Base-by-base conservation (phyloP, 2,329 filamentous ascomycete genomes). In the Ophiostoma australiae region DNA sequence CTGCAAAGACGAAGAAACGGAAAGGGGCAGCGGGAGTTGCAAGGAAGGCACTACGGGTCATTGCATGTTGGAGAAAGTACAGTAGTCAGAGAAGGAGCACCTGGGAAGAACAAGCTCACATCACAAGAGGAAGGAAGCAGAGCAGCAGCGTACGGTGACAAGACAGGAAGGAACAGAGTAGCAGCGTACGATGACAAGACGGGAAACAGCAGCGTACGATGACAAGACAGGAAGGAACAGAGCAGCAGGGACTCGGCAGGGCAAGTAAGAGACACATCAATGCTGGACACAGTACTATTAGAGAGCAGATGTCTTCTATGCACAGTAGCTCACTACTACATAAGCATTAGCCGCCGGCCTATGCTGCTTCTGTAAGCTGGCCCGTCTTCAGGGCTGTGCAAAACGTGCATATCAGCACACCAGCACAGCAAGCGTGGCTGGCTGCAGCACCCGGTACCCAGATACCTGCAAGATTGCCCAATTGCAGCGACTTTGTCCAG, bases 331-430 rank as follows among this genome's bases (percentile, higher is more conserved):
- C 27, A 31, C 27, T 31, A 31, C 3, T 31, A 31, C 27, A 48
- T 39, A 8, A 39, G 37, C 11, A 58, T 63, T 63, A 63, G 58
- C 58, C 58, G 58, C 58, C 58, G 23, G 52, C 52, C 31, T 58
- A 39, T n/a, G 44, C 20, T 20, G 44, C 37, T 39, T 3, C 2
- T 39, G 37, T 39, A 39, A 39, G 37, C 37, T 39, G 37, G 37
- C 37, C 37, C 20, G n/a, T 55, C 20, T 27, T 6, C 52, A 55
- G 52, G 52, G 52, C 52, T 55, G 52, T 55, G 52, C 52, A 55
- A 23, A 55, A 55, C 20, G 52, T 55, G 52, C 52, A 55, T 55
- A 23, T 11, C 37, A 39, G 5, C 37, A 39, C 3, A 39, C 13
- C 37, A 39, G 37, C 37, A 39, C 13, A 10, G 11, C 52, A 55